Evolutionary conservation across 176 grass and related monocot genomes (phyloP).

Genomic region (Triticum turgidum): DNA sequence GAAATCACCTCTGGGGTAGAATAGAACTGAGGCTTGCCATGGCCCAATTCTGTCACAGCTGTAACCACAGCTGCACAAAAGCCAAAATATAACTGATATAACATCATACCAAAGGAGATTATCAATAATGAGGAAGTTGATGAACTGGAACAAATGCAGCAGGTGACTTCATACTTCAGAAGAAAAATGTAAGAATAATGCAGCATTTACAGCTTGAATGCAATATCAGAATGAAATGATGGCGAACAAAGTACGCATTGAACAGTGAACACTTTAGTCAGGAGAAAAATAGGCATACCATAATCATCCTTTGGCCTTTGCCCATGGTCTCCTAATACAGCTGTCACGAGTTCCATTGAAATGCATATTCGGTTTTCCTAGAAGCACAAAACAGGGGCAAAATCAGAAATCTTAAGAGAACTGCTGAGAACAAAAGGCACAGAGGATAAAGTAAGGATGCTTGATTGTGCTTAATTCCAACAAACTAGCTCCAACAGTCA

Average conservation of each 20-base stretch:
- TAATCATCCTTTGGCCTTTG: slow-evolving; percentile 98
- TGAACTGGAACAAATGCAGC: background rate
- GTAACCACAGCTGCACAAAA: slow-evolving; percentile 71
- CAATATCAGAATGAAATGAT: background rate
- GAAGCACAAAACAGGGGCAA: slow-evolving; percentile 17
- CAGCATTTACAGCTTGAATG: background rate
- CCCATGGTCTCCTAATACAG: slow-evolving; percentile 94
- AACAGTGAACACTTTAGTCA: slow-evolving; percentile 7
- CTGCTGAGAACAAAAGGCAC: slow-evolving; percentile 19
- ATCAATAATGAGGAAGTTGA: background rate
- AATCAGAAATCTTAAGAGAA: slow-evolving; percentile 23
- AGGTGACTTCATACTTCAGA: background rate
- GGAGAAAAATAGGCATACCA: slow-evolving; percentile 50
- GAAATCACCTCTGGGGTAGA: slow-evolving; percentile 88
- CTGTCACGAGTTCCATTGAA: slow-evolving; percentile 98
- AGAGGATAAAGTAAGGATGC: slow-evolving; percentile 17
- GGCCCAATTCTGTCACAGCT: slow-evolving; percentile 77
- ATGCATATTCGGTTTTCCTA: slow-evolving; percentile 85
- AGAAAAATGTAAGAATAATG: slow-evolving; percentile 1
- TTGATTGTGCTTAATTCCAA: background rate
- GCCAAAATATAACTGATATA: slow-evolving; percentile 25
- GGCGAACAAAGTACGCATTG: background rate
- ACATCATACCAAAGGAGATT: slow-evolving; percentile 13
- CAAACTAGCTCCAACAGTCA: background rate
- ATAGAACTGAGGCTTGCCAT: slow-evolving; percentile 92